These are phyloP conservation scores for Crotalaria pallida DNA, from an alignment of 306 rosid genomes.

Conservation along the genomic window DNA sequence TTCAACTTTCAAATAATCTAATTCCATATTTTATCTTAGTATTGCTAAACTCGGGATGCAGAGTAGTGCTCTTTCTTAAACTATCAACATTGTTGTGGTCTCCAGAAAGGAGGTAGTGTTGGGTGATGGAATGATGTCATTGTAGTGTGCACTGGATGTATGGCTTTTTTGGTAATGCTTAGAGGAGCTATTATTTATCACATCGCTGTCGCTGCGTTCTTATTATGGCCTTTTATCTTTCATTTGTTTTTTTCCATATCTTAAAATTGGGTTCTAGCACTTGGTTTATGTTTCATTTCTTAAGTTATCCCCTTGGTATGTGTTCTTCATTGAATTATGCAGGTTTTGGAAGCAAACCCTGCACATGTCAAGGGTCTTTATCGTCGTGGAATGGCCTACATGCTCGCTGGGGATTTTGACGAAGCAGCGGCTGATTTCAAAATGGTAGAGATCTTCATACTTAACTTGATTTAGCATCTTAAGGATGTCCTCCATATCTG, in stretches of 20 bases:
- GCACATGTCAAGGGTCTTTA: conserved; percentile 88
- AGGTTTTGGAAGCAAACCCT: conserved; percentile 94
- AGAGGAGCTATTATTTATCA: neutral
- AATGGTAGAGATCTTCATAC: conserved; percentile 41
- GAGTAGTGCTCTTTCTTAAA: neutral
- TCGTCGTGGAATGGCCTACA: conserved; percentile 97
- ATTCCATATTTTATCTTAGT: neutral
- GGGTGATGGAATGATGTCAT: neutral
- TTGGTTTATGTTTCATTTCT: neutral
- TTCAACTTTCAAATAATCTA: neutral
- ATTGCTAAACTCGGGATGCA: neutral
- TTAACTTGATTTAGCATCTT: neutral
- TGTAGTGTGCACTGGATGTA: neutral
- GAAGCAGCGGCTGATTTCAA: conserved; percentile 82
- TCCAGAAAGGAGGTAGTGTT: neutral
- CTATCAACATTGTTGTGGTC: neutral
- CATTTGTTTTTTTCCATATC: neutral
- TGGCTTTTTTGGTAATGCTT: neutral
- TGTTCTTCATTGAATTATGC: conserved; percentile 21
- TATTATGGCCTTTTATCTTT: neutral
- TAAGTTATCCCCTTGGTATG: conserved; percentile 1
- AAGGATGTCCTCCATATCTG: neutral
- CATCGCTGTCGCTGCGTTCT: neutral
- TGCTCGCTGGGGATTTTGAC: conserved; percentile 79
- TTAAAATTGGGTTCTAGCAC: neutral